Evolutionary conservation across 768 basidiomycete genomes (phyloP).

Genomic region (Boletus reticulatus): DNA sequence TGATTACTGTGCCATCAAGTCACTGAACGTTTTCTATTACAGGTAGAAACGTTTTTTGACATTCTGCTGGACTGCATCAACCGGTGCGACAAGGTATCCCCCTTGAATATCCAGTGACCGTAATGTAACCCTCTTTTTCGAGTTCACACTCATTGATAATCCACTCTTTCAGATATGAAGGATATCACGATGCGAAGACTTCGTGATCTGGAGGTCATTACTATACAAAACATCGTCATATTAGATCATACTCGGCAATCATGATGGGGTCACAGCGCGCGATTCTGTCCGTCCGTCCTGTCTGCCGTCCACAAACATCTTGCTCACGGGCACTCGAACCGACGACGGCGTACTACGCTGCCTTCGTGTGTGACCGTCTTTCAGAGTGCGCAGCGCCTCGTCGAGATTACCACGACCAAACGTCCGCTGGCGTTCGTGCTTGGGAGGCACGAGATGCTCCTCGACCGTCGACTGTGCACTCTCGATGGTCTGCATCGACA

Average conservation of each 20-base stretch:
- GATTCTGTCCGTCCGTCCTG: slow-evolving; percentile 9
- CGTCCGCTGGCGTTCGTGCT: slow-evolving; percentile 47
- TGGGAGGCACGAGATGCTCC: slow-evolving; percentile 36
- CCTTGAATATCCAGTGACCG: slow-evolving; percentile 42
- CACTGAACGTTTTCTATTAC: background rate
- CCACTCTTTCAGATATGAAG: background rate
- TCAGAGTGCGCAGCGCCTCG: slow-evolving; percentile 79
- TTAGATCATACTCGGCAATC: background rate
- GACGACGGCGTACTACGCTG: slow-evolving; percentile 14
- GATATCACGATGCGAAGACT: background rate
- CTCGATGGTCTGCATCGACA: slow-evolving; percentile 43
- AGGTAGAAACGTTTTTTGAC: slow-evolving; percentile 67
- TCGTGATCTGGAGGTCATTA: background rate
- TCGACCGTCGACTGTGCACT: slow-evolving; percentile 18
- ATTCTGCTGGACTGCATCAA: slow-evolving; percentile 59
- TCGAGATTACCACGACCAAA: slow-evolving; percentile 80
- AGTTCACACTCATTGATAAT: background rate
- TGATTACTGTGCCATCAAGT: background rate
- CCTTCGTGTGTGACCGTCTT: slow-evolving; percentile 45
- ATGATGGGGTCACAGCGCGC: background rate
- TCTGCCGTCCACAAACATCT: slow-evolving; percentile 29
- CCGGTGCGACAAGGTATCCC: slow-evolving; percentile 57
- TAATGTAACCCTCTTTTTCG: background rate
- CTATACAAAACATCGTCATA: background rate
- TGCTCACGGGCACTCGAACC: slow-evolving; percentile 13